Base-by-base conservation (phyloP, 495 filamentous ascomycete species). In the Collariella sp. region DNA sequence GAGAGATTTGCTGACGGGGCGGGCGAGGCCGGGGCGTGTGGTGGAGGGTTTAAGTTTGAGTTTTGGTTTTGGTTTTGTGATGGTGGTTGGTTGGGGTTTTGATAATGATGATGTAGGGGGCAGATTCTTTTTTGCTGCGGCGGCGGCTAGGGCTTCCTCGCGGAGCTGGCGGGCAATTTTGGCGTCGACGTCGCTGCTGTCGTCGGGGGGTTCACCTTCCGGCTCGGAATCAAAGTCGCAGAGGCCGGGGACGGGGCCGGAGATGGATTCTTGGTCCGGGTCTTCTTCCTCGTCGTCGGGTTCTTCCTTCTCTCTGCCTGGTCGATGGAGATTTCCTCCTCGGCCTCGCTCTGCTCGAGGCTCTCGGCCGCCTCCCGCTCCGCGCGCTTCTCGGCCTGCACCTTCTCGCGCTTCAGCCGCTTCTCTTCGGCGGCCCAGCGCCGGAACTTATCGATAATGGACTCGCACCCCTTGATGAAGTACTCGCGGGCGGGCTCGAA, bases 361-460 rank as follows among this genome's bases (percentile, higher is more conserved):
- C 44, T 66, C 10, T 71, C 66, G 36, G 20, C 52, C 11, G 34
- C 55, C 15, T 61, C 64, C 67, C 70, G 7, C 56, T 61, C 18
- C 58, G 23, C 55, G 44, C 20, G 40, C 66, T 11, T 70, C 66
- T 29, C 67, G 26, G 26, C 26, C 26, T 31, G 26, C 72, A 89
- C 83, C 64, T 80, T 85, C 62, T 84, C 81, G 7, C 79, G 65
- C 62, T 87, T 88, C 60, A 86, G 72, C 29, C 84, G 80, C 68
- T 89, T 91, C 69, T 97, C 93, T 68, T 95, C 88, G 59, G 93
- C 85, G 54, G 82, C 89, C 90, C 91, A 97, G 22, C 76, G 67
- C 35, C 80, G 78, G 67, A 96, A 96, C 60, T 96, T 97, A 50
- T 87, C 85, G 7, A 97, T 72, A 40, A 96, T 80, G 0, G 76